phyloP scores from a whole-genome alignment of 2,329 filamentous ascomycete genomes.

The Myriosclerotinia duriaeana region DNA sequence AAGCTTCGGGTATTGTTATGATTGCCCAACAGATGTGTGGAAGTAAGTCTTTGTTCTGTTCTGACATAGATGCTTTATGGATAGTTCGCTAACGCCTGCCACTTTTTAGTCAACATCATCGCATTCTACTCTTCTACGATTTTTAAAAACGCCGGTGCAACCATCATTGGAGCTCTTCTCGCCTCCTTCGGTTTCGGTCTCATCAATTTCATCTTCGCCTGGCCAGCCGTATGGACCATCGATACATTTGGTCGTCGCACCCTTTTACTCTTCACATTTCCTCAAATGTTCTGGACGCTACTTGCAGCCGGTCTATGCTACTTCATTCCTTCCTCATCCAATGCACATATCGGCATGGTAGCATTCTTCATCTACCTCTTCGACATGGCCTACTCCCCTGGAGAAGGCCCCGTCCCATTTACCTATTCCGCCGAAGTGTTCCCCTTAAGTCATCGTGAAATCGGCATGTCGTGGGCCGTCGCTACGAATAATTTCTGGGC shows the following conservation, averaged over 20 bases:
- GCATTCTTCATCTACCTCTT: slow-evolving; percentile 66
- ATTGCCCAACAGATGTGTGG: slow-evolving; percentile 44
- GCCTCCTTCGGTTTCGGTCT: slow-evolving; percentile 65
- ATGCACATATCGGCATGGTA: slow-evolving; percentile 52
- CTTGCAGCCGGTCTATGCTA: slow-evolving; percentile 62
- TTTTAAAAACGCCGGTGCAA: slow-evolving; percentile 58
- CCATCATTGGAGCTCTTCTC: slow-evolving; percentile 55
- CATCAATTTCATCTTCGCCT: slow-evolving; percentile 62
- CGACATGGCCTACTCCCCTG: slow-evolving; percentile 63
- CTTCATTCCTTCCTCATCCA: slow-evolving; percentile 45
- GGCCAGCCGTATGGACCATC: slow-evolving; percentile 59
- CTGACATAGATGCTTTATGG: slow-evolving; percentile 35
- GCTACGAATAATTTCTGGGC: slow-evolving; percentile 61
- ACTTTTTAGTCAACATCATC: slow-evolving; percentile 58
- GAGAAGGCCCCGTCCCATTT: slow-evolving; percentile 63
- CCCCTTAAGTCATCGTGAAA: slow-evolving; percentile 61
- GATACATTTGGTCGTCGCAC: slow-evolving; percentile 65
- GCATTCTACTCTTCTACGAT: slow-evolving; percentile 72
- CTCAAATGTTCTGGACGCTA: slow-evolving; percentile 67
- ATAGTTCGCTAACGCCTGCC: background rate
- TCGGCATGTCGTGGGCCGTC: slow-evolving; percentile 64
- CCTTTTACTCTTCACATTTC: slow-evolving; percentile 64
- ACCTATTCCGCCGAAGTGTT: slow-evolving; percentile 64
- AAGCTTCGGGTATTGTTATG: slow-evolving; percentile 73
- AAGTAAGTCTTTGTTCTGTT: slow-evolving; percentile 33